Evolutionary conservation across 179 eudicot species (phyloP).

Genomic region (Sideroxylon spinosum): DNA sequence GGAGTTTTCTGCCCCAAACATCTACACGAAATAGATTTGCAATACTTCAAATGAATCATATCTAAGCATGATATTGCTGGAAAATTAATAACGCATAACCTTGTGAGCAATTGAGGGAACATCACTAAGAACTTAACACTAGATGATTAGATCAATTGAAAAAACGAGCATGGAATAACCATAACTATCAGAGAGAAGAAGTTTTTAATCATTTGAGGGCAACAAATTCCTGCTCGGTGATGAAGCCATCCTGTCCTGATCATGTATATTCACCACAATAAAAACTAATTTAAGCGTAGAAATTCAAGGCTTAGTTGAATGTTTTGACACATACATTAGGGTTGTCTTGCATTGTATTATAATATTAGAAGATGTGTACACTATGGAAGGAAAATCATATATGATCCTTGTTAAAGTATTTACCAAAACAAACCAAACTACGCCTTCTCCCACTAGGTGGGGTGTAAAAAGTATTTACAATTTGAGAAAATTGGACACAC

Average conservation of each 20-base stretch:
- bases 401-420: too few relatives aligned
- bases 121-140: background rate
- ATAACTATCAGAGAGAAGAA: background rate
- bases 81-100: background rate
- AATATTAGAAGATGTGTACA: too few relatives aligned
- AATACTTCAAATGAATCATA: background rate
- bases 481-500: too few relatives aligned
- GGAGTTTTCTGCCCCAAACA: background rate
- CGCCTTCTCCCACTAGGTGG: too few relatives aligned
- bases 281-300: background rate
- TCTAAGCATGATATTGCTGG: background rate
- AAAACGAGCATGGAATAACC: background rate
- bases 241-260: slow-evolving; percentile 1
- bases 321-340: too few relatives aligned
- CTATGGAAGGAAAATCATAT: too few relatives aligned
- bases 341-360: too few relatives aligned
- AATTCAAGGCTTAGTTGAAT: background rate
- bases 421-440: too few relatives aligned
- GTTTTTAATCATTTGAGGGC: background rate
- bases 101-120: background rate
- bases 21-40: background rate
- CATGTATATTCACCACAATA: background rate
- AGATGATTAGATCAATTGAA: background rate
- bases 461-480: too few relatives aligned
- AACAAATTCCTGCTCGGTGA: background rate